phyloP scores from a whole-genome alignment of 2,329 filamentous ascomycete species.

The Xylariaceae sp. region DNA sequence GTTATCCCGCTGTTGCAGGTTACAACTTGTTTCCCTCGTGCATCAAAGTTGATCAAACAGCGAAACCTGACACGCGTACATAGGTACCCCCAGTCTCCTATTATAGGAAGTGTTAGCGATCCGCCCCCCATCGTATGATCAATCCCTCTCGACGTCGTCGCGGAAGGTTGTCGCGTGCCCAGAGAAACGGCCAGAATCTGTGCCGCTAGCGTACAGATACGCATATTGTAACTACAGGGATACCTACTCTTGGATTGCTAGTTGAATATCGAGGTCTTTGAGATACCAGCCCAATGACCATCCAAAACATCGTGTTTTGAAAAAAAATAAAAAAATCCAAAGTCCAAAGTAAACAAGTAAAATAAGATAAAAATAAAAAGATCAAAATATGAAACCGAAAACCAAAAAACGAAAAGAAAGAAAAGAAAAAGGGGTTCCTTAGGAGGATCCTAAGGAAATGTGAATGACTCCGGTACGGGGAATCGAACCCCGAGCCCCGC shows the following conservation, averaged over 20 bases:
- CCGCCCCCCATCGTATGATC: no score
- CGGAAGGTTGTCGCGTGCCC: background rate
- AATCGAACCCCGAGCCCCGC: slow-evolving; percentile 20
- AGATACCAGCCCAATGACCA: no score
- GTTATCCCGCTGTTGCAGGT: no score
- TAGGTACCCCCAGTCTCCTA: background rate
- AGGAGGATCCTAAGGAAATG: background rate
- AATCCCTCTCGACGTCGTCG: background rate
- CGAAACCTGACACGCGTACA: background rate
- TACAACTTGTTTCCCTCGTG: no score
- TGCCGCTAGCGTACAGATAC: background rate
- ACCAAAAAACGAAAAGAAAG: background rate
- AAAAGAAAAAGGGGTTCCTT: background rate
- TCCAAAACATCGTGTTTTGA: background rate
- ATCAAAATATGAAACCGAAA: background rate
- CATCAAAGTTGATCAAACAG: background rate
- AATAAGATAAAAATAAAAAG: background rate
- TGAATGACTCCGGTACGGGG: slow-evolving; percentile 14
- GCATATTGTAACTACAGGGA: no score
- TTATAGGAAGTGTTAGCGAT: background rate
- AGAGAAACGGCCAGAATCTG: background rate
- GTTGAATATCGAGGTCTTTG: no score
- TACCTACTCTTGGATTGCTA: no score
- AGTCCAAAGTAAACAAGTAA: background rate
- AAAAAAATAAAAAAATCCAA: background rate